Conservation (phyloP, 805 yeast species). For the Ogataea philodendri region DNA sequence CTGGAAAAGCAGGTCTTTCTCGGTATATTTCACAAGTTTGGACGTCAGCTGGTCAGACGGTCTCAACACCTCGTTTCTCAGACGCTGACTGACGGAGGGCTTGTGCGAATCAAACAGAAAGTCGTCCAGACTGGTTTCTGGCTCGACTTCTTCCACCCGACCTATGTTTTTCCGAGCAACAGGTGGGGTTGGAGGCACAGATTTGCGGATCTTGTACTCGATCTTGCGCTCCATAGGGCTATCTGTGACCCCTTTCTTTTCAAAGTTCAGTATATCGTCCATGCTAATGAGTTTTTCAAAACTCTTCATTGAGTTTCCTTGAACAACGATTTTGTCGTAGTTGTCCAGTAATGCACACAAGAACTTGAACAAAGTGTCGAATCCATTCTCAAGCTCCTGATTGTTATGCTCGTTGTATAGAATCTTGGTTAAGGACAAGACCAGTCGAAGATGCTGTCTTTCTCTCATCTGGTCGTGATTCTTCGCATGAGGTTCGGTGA, state of each 20-base stretch:
- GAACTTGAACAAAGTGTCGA: conserved; percentile 34
- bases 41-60: conserved; percentile 27
- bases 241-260: conserved; percentile 12
- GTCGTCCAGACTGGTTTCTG: not conserved
- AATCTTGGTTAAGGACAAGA: conserved; percentile 33
- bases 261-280: conserved; percentile 29
- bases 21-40: conserved; percentile 32
- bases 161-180: conserved; percentile 18
- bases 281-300: conserved; percentile 26
- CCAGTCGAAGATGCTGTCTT: conserved; percentile 32
- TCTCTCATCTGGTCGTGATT: conserved; percentile 23
- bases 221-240: conserved; percentile 5
- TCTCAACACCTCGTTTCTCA: conserved; percentile 23
- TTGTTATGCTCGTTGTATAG: conserved; percentile 25
- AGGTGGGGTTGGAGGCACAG: conserved; percentile 29
- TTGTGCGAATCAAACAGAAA: not conserved
- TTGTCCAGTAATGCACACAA: conserved; percentile 24
- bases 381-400: conserved; percentile 28
- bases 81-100: conserved; percentile 7
- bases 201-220: conserved; percentile 15
- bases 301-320: conserved; percentile 18
- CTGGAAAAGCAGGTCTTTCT: conserved; percentile 30
- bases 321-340: conserved; percentile 22
- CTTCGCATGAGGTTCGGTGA: conserved; percentile 25
- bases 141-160: conserved; percentile 4